phyloP scores from a whole-genome alignment of 2,329 filamentous ascomycete genomes.

The Fusarium acutatum region DNA sequence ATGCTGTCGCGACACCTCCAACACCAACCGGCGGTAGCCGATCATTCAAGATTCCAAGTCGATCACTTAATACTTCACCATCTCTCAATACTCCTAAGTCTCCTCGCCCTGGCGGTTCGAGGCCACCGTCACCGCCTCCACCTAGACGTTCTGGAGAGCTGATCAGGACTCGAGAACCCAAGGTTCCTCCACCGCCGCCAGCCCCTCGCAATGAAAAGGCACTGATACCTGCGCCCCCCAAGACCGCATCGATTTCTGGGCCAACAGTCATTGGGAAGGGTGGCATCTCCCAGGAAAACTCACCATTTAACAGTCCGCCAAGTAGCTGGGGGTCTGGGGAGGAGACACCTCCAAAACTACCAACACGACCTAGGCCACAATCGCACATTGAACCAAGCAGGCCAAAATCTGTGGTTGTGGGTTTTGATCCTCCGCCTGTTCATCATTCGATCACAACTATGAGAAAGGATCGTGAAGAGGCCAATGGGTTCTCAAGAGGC shows the following conservation, averaged over 20 bases:
- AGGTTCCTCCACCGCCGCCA: slow-evolving; percentile 69
- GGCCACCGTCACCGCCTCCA: slow-evolving; percentile 70
- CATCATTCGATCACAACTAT: slow-evolving; percentile 58
- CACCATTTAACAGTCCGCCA: slow-evolving; percentile 88
- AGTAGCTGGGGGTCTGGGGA: slow-evolving; percentile 70
- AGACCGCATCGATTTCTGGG: slow-evolving; percentile 23
- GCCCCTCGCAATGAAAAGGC: slow-evolving; percentile 82
- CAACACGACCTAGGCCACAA: slow-evolving; percentile 59
- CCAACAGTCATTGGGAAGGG: slow-evolving; percentile 20
- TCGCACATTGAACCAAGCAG: slow-evolving; percentile 36
- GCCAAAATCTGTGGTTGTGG: slow-evolving; percentile 31
- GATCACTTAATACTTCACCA: slow-evolving; percentile 61
- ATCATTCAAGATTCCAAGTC: slow-evolving; percentile 63
- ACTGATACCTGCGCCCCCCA: slow-evolving; percentile 44
- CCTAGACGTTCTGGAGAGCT: slow-evolving; percentile 69
- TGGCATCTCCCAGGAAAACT: slow-evolving; percentile 57
- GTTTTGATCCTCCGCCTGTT: slow-evolving; percentile 62
- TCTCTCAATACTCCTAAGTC: slow-evolving; percentile 50
- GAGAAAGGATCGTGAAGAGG: slow-evolving; percentile 57
- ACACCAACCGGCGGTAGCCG: slow-evolving; percentile 55
- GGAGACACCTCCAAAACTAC: slow-evolving; percentile 60
- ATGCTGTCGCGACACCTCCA: slow-evolving; percentile 51
- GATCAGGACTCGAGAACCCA: slow-evolving; percentile 58
- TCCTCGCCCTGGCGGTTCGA: slow-evolving; percentile 56
- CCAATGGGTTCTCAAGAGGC: slow-evolving; percentile 50